phyloP scores from a whole-genome alignment of 352 stramenopile genomes.

The Globisporangium canariense region DNA sequence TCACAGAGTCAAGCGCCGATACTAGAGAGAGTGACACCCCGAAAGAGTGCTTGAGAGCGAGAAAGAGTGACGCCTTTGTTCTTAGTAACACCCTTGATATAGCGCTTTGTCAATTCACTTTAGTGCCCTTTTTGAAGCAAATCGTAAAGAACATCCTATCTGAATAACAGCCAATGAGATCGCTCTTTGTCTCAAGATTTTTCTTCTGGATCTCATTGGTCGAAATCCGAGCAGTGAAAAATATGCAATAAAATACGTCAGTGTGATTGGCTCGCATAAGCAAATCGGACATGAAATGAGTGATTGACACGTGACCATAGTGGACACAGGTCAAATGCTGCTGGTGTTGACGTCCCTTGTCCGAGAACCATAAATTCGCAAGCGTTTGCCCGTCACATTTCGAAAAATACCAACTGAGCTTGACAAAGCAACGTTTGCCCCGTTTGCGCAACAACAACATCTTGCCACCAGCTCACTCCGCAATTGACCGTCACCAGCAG shows the following conservation, averaged over 20 bases:
- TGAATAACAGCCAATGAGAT: slow-evolving; percentile 6
- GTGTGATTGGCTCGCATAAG: too few relatives aligned
- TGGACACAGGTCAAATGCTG: too few relatives aligned
- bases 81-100: background rate
- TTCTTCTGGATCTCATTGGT: background rate
- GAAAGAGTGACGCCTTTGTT: background rate
- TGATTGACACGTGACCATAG: too few relatives aligned
- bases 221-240: too few relatives aligned
- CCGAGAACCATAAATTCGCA: too few relatives aligned
- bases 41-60: slow-evolving; percentile 1
- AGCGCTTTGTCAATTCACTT: slow-evolving; percentile 1
- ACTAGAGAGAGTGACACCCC: slow-evolving; percentile 23
- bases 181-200: slow-evolving; percentile 3
- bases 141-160: background rate
- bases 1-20: slow-evolving; percentile 67
- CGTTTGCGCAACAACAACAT: slow-evolving; percentile 16
- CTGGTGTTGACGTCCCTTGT: too few relatives aligned
- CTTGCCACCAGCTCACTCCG: background rate
- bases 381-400: too few relatives aligned
- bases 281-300: too few relatives aligned
- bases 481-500: slow-evolving; percentile 1
- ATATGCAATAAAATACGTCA: too few relatives aligned
- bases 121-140: slow-evolving; percentile 1
- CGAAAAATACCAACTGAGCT: too few relatives aligned
- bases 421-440: too few relatives aligned